phyloP scores from a whole-genome alignment of 1,284 basidiomycete species.

The Ustilago xerochloae region DNA sequence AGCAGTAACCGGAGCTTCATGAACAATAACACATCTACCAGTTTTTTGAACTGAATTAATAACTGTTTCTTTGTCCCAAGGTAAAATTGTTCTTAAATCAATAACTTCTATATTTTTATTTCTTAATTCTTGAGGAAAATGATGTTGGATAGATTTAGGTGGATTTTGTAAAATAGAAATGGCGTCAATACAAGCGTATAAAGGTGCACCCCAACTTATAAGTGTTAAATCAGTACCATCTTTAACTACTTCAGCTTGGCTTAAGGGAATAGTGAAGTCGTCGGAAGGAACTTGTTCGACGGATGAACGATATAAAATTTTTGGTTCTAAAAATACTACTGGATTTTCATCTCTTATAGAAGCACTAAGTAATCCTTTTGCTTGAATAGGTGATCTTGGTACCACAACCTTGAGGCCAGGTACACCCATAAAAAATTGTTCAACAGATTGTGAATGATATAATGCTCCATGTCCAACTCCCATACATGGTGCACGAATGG shows the following conservation, averaged over 20 bases:
- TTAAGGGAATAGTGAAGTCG: slow-evolving; percentile 84
- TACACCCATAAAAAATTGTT: slow-evolving; percentile 88
- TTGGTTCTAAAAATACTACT: slow-evolving; percentile 93
- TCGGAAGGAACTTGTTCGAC: slow-evolving; percentile 92
- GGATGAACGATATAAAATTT: slow-evolving; percentile 85
- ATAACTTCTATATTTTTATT: slow-evolving; percentile 85
- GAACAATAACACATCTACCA: slow-evolving; percentile 59
- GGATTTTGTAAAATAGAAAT: slow-evolving; percentile 78
- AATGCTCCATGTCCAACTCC: slow-evolving; percentile 73
- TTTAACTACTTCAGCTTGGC: slow-evolving; percentile 79
- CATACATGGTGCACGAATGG: slow-evolving; percentile 76
- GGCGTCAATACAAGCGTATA: slow-evolving; percentile 88
- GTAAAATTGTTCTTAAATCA: slow-evolving; percentile 87
- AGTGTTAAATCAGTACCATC: slow-evolving; percentile 85
- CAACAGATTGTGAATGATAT: slow-evolving; percentile 93
- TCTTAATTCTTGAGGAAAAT: slow-evolving; percentile 78
- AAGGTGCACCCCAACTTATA: slow-evolving; percentile 88
- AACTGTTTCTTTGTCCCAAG: slow-evolving; percentile 81
- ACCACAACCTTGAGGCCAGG: slow-evolving; percentile 91
- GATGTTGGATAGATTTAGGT: slow-evolving; percentile 75
- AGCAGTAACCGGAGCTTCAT: slow-evolving; percentile 61
- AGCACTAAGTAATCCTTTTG: slow-evolving; percentile 86
- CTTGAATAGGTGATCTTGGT: slow-evolving; percentile 91
- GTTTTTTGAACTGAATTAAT: slow-evolving; percentile 53
- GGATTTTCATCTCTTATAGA: slow-evolving; percentile 92